These are phyloP conservation scores for Borovskyia barvae DNA, from an alignment of 208 protist genomes.

Conservation along the genomic window DNA sequence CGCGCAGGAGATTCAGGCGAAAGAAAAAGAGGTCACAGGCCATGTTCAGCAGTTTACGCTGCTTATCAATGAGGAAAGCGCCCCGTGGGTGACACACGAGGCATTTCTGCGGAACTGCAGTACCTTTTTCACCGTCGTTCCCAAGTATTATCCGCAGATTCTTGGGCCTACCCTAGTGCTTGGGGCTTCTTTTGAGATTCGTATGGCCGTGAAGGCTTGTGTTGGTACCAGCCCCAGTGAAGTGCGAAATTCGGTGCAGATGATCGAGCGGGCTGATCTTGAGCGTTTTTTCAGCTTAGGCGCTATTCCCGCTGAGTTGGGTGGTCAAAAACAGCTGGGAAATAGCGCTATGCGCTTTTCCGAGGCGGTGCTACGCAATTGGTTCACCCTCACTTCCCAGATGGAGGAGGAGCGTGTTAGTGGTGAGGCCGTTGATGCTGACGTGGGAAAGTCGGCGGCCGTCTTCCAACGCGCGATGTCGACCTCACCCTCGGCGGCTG, in stretches of 20 bases:
- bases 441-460: background rate
- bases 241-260: conserved; percentile 37
- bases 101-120: conserved; percentile 35
- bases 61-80: conserved; percentile 61
- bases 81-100: conserved; percentile 31
- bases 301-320: conserved; percentile 46
- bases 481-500: too few species aligned
- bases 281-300: conserved; percentile 40
- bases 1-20: conserved; percentile 1
- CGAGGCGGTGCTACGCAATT: conserved; percentile 71
- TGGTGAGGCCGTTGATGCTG: conserved; percentile 6
- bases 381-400: conserved; percentile 59
- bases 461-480: background rate
- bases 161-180: conserved; percentile 56
- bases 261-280: conserved; percentile 52
- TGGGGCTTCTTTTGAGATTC: conserved; percentile 43
- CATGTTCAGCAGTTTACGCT: conserved; percentile 55
- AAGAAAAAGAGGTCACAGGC: conserved; percentile 3
- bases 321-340: conserved; percentile 30
- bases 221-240: conserved; percentile 29
- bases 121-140: conserved; percentile 39
- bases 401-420: conserved; percentile 30
- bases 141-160: conserved; percentile 78
- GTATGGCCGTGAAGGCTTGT: conserved; percentile 46
- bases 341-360: conserved; percentile 37